A percentile compares a stretch with the other conserved stretches of the same genome.
Evolutionary conservation across 1,284 basidiomycete genomes (phyloP).

Genomic region (Takashimella koratensis): DNA sequence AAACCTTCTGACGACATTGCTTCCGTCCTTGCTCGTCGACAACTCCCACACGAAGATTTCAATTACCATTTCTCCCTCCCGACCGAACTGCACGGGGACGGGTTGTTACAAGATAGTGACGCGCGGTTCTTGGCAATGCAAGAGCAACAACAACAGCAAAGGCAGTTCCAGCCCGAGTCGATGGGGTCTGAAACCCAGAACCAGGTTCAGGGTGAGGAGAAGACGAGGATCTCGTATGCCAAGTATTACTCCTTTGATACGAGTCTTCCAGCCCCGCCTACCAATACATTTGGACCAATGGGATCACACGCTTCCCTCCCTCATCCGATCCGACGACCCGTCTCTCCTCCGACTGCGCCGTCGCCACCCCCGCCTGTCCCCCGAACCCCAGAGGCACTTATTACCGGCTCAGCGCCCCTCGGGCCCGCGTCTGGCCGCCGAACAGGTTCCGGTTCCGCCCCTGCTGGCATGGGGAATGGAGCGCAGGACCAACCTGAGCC

Average conservation of each 20-base stretch:
- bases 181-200: not conserved
- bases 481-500: not conserved
- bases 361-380: not conserved
- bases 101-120: not conserved
- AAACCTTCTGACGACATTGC: not conserved
- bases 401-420: not conserved
- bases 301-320: not conserved
- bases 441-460: too few relatives aligned
- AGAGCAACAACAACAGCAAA: slow-evolving; percentile 2
- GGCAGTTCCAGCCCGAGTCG: not conserved
- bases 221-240: not conserved
- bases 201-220: too few relatives aligned
- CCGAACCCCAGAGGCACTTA: not conserved
- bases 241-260: not conserved
- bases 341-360: not conserved
- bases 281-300: not conserved
- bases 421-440: too few relatives aligned
- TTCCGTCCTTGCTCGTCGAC: too few relatives aligned
- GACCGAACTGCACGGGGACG: not conserved
- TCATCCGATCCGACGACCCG: not conserved
- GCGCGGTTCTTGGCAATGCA: too few relatives aligned
- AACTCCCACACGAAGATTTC: not conserved
- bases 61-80: not conserved
- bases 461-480: not conserved
- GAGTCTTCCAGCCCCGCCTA: not conserved